A percentile compares a stretch with the other conserved stretches of the same genome.
Conservation (phyloP, 768 basidiomycete species). For the Xanthoconium stramineum region DNA sequence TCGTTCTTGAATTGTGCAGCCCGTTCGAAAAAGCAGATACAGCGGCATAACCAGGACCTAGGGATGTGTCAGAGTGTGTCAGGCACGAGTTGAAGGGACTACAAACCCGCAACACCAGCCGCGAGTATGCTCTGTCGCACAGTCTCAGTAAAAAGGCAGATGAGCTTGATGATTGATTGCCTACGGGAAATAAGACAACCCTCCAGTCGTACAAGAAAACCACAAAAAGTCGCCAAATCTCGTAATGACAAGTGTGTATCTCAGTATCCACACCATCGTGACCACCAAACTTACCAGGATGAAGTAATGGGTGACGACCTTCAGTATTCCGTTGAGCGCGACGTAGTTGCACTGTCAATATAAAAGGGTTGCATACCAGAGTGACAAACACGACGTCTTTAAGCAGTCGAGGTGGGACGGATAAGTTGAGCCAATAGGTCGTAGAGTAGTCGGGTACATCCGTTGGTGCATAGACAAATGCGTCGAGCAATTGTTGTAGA, state of each 20-base stretch:
- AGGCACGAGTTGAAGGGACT: too few species aligned
- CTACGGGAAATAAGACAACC: not conserved
- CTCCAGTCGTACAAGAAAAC: conserved; percentile 1
- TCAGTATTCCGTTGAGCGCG: not conserved
- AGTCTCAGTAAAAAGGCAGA: not conserved
- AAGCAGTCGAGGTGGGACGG: not conserved
- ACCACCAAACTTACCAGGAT: not conserved
- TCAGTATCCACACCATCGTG: not conserved
- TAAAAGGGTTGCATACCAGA: not conserved
- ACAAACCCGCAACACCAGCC: not conserved
- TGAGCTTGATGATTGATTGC: not conserved
- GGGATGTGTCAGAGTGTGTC: not conserved
- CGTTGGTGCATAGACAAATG: not conserved
- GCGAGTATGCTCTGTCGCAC: not conserved
- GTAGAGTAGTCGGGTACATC: not conserved
- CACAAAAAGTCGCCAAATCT: conserved; percentile 5
- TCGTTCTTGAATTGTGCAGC: not conserved
- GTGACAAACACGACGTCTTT: not conserved
- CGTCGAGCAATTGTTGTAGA: not conserved
- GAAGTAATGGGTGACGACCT: not conserved
- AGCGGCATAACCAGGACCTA: not conserved
- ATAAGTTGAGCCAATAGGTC: conserved; percentile 1
- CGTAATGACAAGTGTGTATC: not conserved
- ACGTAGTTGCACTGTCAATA: too few species aligned
- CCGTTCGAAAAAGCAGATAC: not conserved